Base-by-base conservation (phyloP, 1,139 yeast species). In the Entelexis paramagnoliae region DNA sequence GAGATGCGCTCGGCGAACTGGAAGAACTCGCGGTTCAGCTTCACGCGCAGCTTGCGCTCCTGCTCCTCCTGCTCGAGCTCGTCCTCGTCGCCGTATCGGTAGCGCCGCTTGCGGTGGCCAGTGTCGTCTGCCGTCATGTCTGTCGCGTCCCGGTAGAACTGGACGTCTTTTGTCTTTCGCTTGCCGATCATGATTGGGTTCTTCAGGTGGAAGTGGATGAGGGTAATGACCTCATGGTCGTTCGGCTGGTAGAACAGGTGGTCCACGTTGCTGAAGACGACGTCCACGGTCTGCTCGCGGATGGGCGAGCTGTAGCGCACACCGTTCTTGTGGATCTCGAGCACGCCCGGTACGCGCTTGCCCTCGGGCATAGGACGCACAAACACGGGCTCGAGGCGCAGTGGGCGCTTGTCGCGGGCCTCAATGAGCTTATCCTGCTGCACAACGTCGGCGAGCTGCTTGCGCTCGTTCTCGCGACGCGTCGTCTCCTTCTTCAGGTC, bases 41-140 rank as follows among this genome's bases (percentile, higher is more conserved):
- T 78, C 17, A 86, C 84, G 63, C 95, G 84, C 67, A 96, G 79
- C 67, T 93, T 78, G 70, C 97, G 81, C 71, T 91, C 99, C 69
- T 91, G 97, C 70, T 91, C 97, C 71, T 93, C 99, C 68, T 91
- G 97, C 69, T 93, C 98, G 59, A 93, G 74, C 70, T 91, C 99
- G 68, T 91, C 98, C 69, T 91, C 98, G 66, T 91, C 99, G 51
- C 98, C 99, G 64, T 91, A 91, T 65, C 96, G 73, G 73, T 88
- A 86, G 62, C 81, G 78, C 60, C 83, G 82, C 73, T 88, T 86
- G 58, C 94, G 79, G 56, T 94, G 94, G 56, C 97, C 96, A 35
- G 99, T 91, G 69, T 91, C 99, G 69, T 91, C 99, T 63, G 87
- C 88, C 2, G 95, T 83, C 76, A 89, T 84, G 66, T 91, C 99